A percentile compares a stretch with the other conserved stretches of the same genome.
These are phyloP conservation scores for Stylosanthes scabra DNA, from an alignment of 331 rosid genomes.

Conservation along the genomic window DNA sequence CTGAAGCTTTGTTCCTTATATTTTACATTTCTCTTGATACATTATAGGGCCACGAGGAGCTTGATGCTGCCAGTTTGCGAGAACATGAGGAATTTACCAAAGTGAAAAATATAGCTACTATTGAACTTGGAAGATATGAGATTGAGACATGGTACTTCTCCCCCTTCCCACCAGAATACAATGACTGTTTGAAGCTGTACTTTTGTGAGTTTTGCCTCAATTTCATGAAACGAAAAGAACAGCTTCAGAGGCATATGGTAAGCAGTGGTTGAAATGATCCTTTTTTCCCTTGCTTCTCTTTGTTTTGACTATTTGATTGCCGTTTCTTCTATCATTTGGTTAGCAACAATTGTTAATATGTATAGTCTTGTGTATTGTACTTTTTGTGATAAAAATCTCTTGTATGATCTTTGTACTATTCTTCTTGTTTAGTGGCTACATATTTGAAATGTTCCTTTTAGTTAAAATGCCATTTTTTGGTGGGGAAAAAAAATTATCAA, in stretches of 20 bases:
- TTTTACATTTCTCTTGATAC: constrained; percentile 24
- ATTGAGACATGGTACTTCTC: constrained; percentile 99
- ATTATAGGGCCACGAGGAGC: constrained; percentile 95
- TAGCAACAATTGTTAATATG: too few species aligned
- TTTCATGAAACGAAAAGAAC: constrained; percentile 99
- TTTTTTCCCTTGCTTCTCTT: constrained; percentile 18
- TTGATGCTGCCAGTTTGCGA: constrained; percentile 99
- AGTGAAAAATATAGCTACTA: constrained; percentile 97
- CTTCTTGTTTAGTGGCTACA: not conserved
- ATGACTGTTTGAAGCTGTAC: constrained; percentile 87
- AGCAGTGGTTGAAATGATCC: constrained; percentile 50
- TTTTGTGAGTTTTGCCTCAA: constrained; percentile 99
- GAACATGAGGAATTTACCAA: constrained; percentile 99
- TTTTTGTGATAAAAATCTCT: not conserved
- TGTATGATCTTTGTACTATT: not conserved
- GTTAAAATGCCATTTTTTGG: not conserved
- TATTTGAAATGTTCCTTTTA: not conserved
- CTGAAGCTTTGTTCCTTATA: constrained; percentile 19
- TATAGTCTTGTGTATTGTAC: constrained; percentile 4
- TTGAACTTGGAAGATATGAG: constrained; percentile 99
- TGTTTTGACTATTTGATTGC: constrained; percentile 4
- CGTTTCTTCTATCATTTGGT: constrained; percentile 3
- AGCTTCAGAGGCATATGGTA: constrained; percentile 99
- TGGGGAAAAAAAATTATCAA: not conserved
- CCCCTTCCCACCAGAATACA: constrained; percentile 98